Evolutionary conservation across 2,329 filamentous ascomycete genomes (phyloP), one percentile per base, ranked within the genome.

Genomic region (Rutstroemia sp.): DNA sequence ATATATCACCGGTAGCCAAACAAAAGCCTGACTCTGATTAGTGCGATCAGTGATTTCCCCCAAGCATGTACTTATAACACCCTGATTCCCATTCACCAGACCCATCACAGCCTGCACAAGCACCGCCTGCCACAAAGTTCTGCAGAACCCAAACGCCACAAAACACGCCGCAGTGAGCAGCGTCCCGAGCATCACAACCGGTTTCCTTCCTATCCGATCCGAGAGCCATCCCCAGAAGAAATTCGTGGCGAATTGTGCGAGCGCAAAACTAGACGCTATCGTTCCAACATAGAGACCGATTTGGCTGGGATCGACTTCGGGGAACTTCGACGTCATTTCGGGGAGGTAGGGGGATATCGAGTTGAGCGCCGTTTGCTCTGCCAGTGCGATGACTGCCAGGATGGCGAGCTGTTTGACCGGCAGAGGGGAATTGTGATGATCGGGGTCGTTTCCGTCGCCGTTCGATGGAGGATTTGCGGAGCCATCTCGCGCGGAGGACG

Each of bases 331-430:
- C 1, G 92, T 86, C 92, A 99, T 97, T 64, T 91, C 83, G 0
- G 94, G 94, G 1, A 99, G 81, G 71, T 99, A 99, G 1, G 94
- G 94, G 10, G 87, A 88, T 67, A 99, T 96, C 21, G 91, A 96
- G 72, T 99, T 99, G 68, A 99, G 80, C 0, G 94, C 94, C 0
- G 92, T 97, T 76, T 99, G 94, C 70, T 99, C 94, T 54, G 89
- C 88, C 21, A 99, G 78, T 6, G 92, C 92, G 58, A 99, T 88
- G 62, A 96, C 75, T 1, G 92, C 92, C 36, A 99, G 76, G 12
- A 97, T 81, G 5, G 84, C 79, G 59, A 99, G 85, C 75, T 97
- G 94, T 63, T 79, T 83, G 62, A 83, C 83, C 0, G 94, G 94
- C 17, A 99, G 74, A 0, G 92, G 92, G 62, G 82, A 79, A 61